Evolutionary conservation across 257 asterid genomes (phyloP).

Genomic region (Fraxinus cuspidata): DNA sequence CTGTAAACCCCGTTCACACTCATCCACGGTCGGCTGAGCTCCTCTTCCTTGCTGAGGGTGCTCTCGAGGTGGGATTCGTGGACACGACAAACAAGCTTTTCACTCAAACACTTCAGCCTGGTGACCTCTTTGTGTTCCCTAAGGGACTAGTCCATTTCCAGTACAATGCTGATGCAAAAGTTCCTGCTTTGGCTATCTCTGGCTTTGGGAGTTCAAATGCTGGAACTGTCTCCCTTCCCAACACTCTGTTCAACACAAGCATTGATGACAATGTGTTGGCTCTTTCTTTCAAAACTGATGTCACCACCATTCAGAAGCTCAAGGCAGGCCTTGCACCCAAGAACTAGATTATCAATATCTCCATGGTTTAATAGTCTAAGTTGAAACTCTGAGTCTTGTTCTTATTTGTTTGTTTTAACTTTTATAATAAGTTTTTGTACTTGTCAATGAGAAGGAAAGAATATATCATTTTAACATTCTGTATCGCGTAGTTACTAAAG

Average conservation of each 20-base stretch:
- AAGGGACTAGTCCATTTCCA: constrained; percentile 33
- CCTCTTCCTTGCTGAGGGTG: constrained; percentile 24
- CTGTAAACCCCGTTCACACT: constrained; percentile 23
- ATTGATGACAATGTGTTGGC: constrained; percentile 44
- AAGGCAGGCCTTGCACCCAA: constrained; percentile 39
- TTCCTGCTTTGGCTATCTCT: constrained; percentile 20
- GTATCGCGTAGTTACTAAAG: too few relatives aligned
- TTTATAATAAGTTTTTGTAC: too few relatives aligned
- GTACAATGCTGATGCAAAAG: constrained; percentile 16
- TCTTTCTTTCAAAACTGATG: constrained; percentile 51
- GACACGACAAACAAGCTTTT: constrained; percentile 30
- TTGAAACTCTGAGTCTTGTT: background rate
- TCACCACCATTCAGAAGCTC: constrained; percentile 48
- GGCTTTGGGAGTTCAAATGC: constrained; percentile 34
- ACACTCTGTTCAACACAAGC: constrained; percentile 19
- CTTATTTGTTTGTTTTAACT: background rate
- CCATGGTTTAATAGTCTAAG: background rate
- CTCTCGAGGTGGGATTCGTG: constrained; percentile 30
- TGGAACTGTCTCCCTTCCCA: constrained; percentile 26
- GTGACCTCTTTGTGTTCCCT: constrained; percentile 31
- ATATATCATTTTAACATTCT: too few relatives aligned
- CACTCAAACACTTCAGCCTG: constrained; percentile 23
- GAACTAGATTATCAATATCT: constrained; percentile 14
- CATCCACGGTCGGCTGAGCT: constrained; percentile 31
- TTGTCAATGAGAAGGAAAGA: too few relatives aligned